Percentiles rank a stretch among this genome's conserved stretches.
These are phyloP conservation scores for Pythium rhizo-oryzae DNA, from an alignment of 352 stramenopile genomes.

Conservation along the genomic window DNA sequence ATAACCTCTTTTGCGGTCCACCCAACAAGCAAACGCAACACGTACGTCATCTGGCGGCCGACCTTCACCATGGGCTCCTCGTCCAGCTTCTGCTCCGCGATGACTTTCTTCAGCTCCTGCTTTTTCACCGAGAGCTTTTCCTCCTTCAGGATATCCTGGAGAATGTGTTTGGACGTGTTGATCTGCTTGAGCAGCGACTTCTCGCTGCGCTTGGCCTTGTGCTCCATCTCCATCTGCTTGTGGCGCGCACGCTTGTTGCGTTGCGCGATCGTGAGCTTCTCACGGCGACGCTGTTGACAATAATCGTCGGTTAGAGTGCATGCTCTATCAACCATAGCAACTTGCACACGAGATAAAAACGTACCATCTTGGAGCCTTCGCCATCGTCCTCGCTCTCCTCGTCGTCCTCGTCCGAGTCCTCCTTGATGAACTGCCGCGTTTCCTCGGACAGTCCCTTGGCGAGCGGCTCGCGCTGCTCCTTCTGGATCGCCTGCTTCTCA, in stretches of 20 bases:
- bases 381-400: conserved; percentile 38
- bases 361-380: conserved; percentile 34
- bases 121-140: conserved; percentile 72
- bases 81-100: conserved; percentile 75
- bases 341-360: not conserved
- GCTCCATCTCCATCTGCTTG: conserved; percentile 78
- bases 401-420: conserved; percentile 44
- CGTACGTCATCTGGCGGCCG: conserved; percentile 74
- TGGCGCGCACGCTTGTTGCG: conserved; percentile 82
- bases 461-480: conserved; percentile 52
- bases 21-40: not conserved
- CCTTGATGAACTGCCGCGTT: conserved; percentile 81
- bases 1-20: too few relatives aligned
- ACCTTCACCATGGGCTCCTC: conserved; percentile 75
- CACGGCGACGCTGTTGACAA: conserved; percentile 42
- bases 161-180: conserved; percentile 77
- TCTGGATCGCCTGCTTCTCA: conserved; percentile 55
- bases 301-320: not conserved
- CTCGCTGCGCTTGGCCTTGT: conserved; percentile 57
- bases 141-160: conserved; percentile 64
- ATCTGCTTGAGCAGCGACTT: conserved; percentile 88
- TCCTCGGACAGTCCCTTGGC: conserved; percentile 71
- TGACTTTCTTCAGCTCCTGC: conserved; percentile 75
- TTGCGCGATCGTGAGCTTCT: conserved; percentile 69
- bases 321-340: not conserved